Base-by-base conservation (phyloP, 2,329 filamentous ascomycete species). In the Paramyrothecium roridum region DNA sequence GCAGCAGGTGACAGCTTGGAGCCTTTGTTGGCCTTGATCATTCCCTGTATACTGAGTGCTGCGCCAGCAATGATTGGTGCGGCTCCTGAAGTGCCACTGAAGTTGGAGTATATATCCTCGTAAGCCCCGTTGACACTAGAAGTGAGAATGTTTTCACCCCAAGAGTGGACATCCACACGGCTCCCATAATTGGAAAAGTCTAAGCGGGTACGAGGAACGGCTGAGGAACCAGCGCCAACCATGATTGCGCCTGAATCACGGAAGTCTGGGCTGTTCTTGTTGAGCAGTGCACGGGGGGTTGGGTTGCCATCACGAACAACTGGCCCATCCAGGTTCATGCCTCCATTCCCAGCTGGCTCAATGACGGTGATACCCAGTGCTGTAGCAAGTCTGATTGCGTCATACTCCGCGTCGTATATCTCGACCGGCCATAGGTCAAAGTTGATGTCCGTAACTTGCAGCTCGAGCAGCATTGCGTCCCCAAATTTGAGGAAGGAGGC, bases 111-210 rank as follows among this genome's bases (percentile, higher is more conserved):
- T 2, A 50, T 50, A 22, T 49, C 34, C 8, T 50, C 23, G 34
- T 51, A 51, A 12, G 47, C 21, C 11, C 11, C 48, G 12, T 50
- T 22, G 12, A 50, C 48, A 23, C 48, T 50, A 33, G 48, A 30
- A 26, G 53, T 54, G n/a, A 51, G 47, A 21, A 54, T 54, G 37
- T 54, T 54, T 48, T 54, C 48, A 20, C 53, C 53, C 53, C 48
- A 54, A 21, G 53, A 34, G 19, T 54, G 50, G 7, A 50, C 48
- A 37, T 54, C 30, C 21, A 54, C 26, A 7, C 53, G 48, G 34
- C 34, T 54, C 13, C 53, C 48, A n/a, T 46, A 50, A 34, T 54
- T 54, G 3, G 53, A 50, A 13, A 22, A 45, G 12, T 47, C 21
- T 16, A 54, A 22, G 11, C 46, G 23, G 8, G 46, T 43, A 22